Evolutionary conservation across 352 stramenopile genomes (phyloP).

Genomic region (Phytophthora cactorum): DNA sequence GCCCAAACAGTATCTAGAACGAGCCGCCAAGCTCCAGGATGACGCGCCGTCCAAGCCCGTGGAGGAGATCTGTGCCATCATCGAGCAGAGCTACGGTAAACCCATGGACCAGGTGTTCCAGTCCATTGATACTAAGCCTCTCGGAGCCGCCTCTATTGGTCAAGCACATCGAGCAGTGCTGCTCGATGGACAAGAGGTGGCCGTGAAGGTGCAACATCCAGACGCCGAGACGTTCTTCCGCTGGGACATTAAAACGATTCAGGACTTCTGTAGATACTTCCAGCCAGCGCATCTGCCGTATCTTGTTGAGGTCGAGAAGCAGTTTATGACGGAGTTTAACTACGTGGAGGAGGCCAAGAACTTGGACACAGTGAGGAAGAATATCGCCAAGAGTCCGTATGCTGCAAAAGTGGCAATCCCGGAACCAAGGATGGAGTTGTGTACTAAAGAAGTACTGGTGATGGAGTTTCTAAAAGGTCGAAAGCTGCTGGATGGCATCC

Average conservation of each 20-base stretch:
- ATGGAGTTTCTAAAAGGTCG: conserved; percentile 95
- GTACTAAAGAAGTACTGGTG: conserved; percentile 95
- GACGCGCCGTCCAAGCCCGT: conserved; percentile 80
- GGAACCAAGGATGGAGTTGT: conserved; percentile 86
- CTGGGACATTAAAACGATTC: conserved; percentile 97
- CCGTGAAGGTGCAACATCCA: conserved; percentile 94
- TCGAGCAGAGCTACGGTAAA: conserved; percentile 74
- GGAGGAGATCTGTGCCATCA: conserved; percentile 76
- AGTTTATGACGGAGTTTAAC: conserved; percentile 99
- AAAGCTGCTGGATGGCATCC: conserved; percentile 88
- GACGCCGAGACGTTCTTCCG: conserved; percentile 94
- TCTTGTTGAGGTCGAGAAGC: conserved; percentile 95
- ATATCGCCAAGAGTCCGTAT: conserved; percentile 89
- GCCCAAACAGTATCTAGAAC: conserved; percentile 80
- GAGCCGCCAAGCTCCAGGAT: conserved; percentile 77
- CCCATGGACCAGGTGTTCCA: conserved; percentile 61
- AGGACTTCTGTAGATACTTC: conserved; percentile 95
- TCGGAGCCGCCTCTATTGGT: conserved; percentile 85
- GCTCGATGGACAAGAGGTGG: conserved; percentile 74
- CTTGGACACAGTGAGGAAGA: conserved; percentile 85
- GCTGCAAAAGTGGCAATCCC: conserved; percentile 80
- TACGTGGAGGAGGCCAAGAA: conserved; percentile 94
- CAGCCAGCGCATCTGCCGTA: conserved; percentile 94
- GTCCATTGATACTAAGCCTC: conserved; percentile 68
- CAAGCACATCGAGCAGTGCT: conserved; percentile 84